phyloP scores from a whole-genome alignment of 352 stramenopile species.

The Pythium aphanidermatum region DNA sequence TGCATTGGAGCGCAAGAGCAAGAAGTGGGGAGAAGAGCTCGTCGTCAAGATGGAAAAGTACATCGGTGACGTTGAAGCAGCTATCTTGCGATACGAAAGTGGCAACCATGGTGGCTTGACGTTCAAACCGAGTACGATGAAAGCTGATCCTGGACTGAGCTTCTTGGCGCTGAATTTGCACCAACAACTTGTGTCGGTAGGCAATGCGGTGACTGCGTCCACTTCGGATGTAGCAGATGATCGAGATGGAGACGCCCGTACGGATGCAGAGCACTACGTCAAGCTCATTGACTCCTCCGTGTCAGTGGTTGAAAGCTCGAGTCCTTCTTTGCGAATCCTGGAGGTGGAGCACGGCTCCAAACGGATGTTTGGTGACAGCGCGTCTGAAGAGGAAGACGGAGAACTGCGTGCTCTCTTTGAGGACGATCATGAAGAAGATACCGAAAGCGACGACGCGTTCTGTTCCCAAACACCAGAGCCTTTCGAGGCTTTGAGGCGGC shows the following conservation, averaged over 20 bases:
- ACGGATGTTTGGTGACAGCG: slow-evolving; percentile 15
- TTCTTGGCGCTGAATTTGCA: slow-evolving; percentile 84
- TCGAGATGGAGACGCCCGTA: neutral
- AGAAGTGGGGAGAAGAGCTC: slow-evolving; percentile 72
- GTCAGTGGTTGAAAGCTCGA: neutral
- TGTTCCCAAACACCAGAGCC: too few relatives aligned
- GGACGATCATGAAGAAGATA: slow-evolving; percentile 10
- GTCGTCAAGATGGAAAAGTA: slow-evolving; percentile 76
- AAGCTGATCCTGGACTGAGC: slow-evolving; percentile 66
- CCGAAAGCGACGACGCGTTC: neutral
- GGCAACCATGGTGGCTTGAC: slow-evolving; percentile 60
- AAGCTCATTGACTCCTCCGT: slow-evolving; percentile 17
- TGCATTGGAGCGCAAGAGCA: slow-evolving; percentile 67
- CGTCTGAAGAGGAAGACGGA: slow-evolving; percentile 17
- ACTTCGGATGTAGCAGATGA: slow-evolving; percentile 8
- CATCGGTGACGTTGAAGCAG: slow-evolving; percentile 71
- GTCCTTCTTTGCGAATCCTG: slow-evolving; percentile 9
- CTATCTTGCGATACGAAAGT: slow-evolving; percentile 67
- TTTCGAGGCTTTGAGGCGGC: slow-evolving; percentile 49
- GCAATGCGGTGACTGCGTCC: slow-evolving; percentile 52
- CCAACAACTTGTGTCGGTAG: slow-evolving; percentile 76
- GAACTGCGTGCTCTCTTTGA: slow-evolving; percentile 19
- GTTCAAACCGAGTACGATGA: slow-evolving; percentile 87
- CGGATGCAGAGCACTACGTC: slow-evolving; percentile 13
- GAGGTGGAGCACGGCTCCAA: slow-evolving; percentile 7